Base-by-base conservation (phyloP, 2,329 filamentous ascomycete genomes). In the Parafenestella ontariensis region DNA sequence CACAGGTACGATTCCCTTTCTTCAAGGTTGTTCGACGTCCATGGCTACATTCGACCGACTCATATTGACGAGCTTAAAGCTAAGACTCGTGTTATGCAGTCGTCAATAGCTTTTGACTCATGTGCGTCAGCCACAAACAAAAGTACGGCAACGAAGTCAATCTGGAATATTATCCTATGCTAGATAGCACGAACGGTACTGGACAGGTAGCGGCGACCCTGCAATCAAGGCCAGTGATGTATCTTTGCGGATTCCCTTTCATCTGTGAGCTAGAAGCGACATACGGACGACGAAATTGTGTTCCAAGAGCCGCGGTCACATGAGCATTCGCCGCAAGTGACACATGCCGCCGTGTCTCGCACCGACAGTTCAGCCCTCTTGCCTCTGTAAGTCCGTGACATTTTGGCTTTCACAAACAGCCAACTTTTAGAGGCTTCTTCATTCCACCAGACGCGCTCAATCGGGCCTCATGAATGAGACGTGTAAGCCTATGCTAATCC, bases 1-100 rank as follows among this genome's bases (percentile, higher is more conserved):
- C 28, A 21, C 49, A 49, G 39, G 51, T 46, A 57, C 49, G 49
- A 47, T 55, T 42, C 43, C 33, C 24, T 47, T 50, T 15, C 47
- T 52, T 40, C 37, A 23, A 24, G 31, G 37, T 39, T 20, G 18
- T 23, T 24, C 11, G 20, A 24, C 15, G 4, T 7, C n/a, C n/a
- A 5, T 24, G 18, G 11, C 7, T n/a, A 23, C 21, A 10, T 40
- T 40, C n/a, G 20, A 21, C 15, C 24, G 10, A n/a, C 37, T 24
- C 24, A 21, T 5, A 21, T 24, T 6, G 37, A 23, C 13, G 10
- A 9, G 7, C 37, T 7, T 15, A 13, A 5, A 15, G 37, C 7
- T 40, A 21, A 11, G 3, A 40, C 26, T n/a, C 26, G 37, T 40
- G 37, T 40, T n/a, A 23, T 40, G 37, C 13, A 34, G 7, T 23